Evolutionary conservation across 179 eudicot species (phyloP).

Genomic region (Gypsophila paniculata): DNA sequence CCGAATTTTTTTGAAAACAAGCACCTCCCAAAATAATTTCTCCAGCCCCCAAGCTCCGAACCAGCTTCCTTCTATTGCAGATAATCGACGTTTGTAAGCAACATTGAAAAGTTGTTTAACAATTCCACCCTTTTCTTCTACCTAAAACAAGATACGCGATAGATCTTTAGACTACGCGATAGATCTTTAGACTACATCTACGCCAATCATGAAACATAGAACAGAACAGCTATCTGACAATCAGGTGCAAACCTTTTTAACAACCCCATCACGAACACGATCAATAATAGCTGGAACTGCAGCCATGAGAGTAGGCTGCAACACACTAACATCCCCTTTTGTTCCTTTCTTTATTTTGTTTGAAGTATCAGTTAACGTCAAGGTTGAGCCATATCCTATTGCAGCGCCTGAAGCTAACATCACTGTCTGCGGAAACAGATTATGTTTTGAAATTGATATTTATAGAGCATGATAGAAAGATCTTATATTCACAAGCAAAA

Average conservation of each 20-base stretch:
- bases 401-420: slow-evolving; percentile 70
- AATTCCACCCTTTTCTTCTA: slow-evolving; percentile 72
- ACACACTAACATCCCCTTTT: slow-evolving; percentile 72
- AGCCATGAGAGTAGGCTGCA: slow-evolving; percentile 88
- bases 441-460: not conserved
- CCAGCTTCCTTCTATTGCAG: slow-evolving; percentile 89
- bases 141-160: slow-evolving; percentile 35
- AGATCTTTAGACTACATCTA: not conserved
- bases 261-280: slow-evolving; percentile 92
- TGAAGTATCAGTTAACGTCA: slow-evolving; percentile 88
- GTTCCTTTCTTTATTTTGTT: slow-evolving; percentile 94
- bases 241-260: slow-evolving; percentile 54
- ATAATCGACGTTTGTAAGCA: slow-evolving; percentile 67
- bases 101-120: slow-evolving; percentile 59
- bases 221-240: slow-evolving; percentile 16
- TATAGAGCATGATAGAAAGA: not conserved
- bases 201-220: not conserved
- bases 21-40: slow-evolving; percentile 62
- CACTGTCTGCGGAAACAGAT: slow-evolving; percentile 54
- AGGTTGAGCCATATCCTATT: slow-evolving; percentile 88
- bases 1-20: slow-evolving; percentile 63
- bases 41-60: slow-evolving; percentile 91
- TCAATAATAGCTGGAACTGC: slow-evolving; percentile 95
- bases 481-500: not conserved
- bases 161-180: not conserved